Evolutionary conservation across 495 filamentous ascomycete species (phyloP).

Genomic region (Aspergillus incahuasiensis): DNA sequence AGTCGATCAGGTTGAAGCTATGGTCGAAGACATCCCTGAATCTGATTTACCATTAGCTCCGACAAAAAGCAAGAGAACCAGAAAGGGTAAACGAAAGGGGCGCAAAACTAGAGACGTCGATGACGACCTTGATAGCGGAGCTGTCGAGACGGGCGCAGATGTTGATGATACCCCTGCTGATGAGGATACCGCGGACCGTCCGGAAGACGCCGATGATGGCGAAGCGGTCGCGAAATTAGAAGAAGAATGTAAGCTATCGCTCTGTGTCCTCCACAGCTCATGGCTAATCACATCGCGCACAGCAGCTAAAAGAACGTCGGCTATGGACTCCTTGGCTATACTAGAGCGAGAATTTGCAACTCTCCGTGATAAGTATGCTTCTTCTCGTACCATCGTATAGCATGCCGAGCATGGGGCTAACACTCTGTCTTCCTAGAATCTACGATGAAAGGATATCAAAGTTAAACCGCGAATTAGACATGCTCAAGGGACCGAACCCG

Average conservation of each 20-base stretch:
- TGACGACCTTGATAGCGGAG: conserved; percentile 30
- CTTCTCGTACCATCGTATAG: not conserved
- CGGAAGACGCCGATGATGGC: conserved; percentile 38
- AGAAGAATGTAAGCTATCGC: conserved; percentile 65
- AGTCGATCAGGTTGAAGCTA: conserved; percentile 32
- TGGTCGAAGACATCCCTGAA: conserved; percentile 35
- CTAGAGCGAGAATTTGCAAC: conserved; percentile 82
- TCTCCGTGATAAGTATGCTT: conserved; percentile 75
- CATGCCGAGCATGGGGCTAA: conserved; percentile 8
- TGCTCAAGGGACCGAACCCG: conserved; percentile 68
- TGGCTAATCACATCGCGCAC: not conserved
- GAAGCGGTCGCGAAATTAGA: conserved; percentile 37
- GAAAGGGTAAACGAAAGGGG: conserved; percentile 44
- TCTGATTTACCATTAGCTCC: conserved; percentile 29
- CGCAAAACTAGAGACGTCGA: conserved; percentile 37
- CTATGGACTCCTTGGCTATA: conserved; percentile 69
- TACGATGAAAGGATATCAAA: conserved; percentile 81
- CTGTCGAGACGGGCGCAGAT: conserved; percentile 22
- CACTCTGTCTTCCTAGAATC: conserved; percentile 50
- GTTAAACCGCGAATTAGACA: conserved; percentile 75
- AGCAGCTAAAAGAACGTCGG: conserved; percentile 76
- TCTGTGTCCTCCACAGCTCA: not conserved
- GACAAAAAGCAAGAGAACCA: conserved; percentile 35
- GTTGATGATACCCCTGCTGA: conserved; percentile 39
- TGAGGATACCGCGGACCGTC: conserved; percentile 42